A percentile compares a stretch with the other conserved stretches of the same genome.
Evolutionary conservation across 805 yeast genomes (phyloP).

Genomic region (Candida jianshihensis): DNA sequence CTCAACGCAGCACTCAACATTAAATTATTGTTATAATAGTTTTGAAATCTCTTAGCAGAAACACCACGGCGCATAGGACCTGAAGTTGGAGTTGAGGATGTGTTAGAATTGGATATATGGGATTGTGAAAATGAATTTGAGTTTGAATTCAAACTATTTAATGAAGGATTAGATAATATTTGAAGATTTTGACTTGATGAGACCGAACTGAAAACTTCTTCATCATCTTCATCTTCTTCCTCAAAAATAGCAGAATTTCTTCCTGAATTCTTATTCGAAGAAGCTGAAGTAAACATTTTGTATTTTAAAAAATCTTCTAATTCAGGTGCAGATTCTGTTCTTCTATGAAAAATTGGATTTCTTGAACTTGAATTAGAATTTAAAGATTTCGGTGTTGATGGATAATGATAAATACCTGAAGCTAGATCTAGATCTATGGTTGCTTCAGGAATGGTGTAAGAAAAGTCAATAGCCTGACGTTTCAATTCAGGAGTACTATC

Average conservation of each 20-base stretch:
- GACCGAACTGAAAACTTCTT: constrained; percentile 11
- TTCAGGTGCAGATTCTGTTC: constrained; percentile 54
- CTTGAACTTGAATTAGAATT: constrained; percentile 16
- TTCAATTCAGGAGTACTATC: constrained; percentile 22
- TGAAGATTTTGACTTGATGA: constrained; percentile 9
- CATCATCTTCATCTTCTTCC: constrained; percentile 25
- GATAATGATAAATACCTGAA: constrained; percentile 29
- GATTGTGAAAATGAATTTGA: too few species aligned
- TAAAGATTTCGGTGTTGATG: constrained; percentile 7
- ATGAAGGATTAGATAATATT: constrained; percentile 15
- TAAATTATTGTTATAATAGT: constrained; percentile 38
- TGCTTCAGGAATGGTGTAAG: constrained; percentile 38
- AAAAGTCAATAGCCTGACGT: constrained; percentile 5
- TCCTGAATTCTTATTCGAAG: constrained; percentile 11
- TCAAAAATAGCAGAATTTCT: constrained; percentile 25
- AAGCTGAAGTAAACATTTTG: constrained; percentile 6
- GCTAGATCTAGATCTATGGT: constrained; percentile 52
- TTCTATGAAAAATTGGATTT: constrained; percentile 34
- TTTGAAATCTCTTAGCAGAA: constrained; percentile 43
- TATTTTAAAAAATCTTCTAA: constrained; percentile 28
- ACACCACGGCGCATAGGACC: constrained; percentile 26
- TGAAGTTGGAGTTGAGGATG: constrained; percentile 24
- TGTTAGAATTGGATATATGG: too few species aligned
- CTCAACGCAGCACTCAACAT: constrained; percentile 39
- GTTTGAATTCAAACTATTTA: constrained; percentile 12